Evolutionary conservation across 345 rosid genomes (phyloP), one percentile per base, ranked within the genome.

Genomic region (Gossypium herbaceum): DNA sequence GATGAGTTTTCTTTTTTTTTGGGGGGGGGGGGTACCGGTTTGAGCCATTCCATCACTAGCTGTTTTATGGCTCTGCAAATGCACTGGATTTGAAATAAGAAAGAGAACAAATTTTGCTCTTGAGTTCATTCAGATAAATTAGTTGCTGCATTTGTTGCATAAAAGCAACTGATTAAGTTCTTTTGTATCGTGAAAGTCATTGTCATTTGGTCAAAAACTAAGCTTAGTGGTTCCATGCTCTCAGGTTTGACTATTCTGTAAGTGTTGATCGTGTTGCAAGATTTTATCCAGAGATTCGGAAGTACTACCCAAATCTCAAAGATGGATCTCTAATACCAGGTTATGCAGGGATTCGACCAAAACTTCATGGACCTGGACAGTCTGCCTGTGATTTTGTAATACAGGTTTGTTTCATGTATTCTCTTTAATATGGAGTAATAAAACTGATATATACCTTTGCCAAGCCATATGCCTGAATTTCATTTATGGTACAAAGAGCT

Each of bases 301-400:
- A 86, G 87, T 94, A 91, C 81, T 94, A 88, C 73, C 97, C 97
- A 2, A 75, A 81, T 70, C 88, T 92, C 72, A 88, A 79, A 75
- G 91, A 90, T 78, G 97, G 92, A 72, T 86, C 89, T 44, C 76
- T 94, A 75, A 88, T 88, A 75, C 86, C 91, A 3, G 92, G 94
- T 76, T 94, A 94, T 82, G 77, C 95, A 12, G 98, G 98, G 78
- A 91, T 92, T 68, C 87, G 97, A 62, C 88, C 97, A 13, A 94
- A 94, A 82, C 85, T 94, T 79, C 78, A 89, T 1, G 97, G 97
- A 78, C 95, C 94, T 44, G 83, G 77, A 57, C 94, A 90, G 83
- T 50, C 92, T 75, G 82, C 94, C 0, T 45, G 17, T 9, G 97
- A 92, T 87, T 94, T 92, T 78, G 73, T 91, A n/a, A 86, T 94